These are phyloP conservation scores for Verbena officinalis DNA, from an alignment of 257 asterid species.

Conservation along the genomic window DNA sequence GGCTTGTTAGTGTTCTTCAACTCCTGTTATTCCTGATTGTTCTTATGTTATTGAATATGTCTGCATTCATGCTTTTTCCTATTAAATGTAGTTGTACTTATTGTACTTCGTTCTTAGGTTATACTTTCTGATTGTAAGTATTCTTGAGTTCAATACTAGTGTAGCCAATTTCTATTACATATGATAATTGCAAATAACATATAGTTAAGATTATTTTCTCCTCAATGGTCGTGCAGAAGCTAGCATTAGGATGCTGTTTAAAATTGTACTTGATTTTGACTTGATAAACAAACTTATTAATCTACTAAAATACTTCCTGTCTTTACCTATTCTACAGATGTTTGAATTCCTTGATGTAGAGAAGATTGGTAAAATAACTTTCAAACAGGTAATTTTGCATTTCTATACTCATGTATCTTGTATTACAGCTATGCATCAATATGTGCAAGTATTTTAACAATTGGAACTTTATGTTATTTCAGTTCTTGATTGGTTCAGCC, in stretches of 20 bases:
- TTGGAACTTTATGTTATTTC: slow-evolving; percentile 37
- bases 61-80: neutral
- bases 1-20: neutral
- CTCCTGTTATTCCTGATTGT: slow-evolving; percentile 14
- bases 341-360: slow-evolving; percentile 74
- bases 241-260: slow-evolving; percentile 16
- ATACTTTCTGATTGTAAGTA: neutral
- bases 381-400: slow-evolving; percentile 68
- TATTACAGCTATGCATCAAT: neutral
- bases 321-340: slow-evolving; percentile 51
- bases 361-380: slow-evolving; percentile 75
- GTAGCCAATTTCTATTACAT: neutral
- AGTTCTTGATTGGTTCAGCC: slow-evolving; percentile 94
- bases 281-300: slow-evolving; percentile 3
- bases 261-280: slow-evolving; percentile 9
- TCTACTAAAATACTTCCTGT: neutral
- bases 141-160: neutral
- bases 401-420: neutral
- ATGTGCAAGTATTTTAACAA: slow-evolving; percentile 24
- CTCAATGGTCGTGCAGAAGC: slow-evolving; percentile 18
- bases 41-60: neutral
- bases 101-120: neutral
- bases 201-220: neutral
- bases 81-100: neutral
- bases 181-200: slow-evolving; percentile 1